Evolutionary conservation across 2,329 filamentous ascomycete species (phyloP), one percentile per base, ranked within the genome.

Genomic region (Monosporascus sp.): DNA sequence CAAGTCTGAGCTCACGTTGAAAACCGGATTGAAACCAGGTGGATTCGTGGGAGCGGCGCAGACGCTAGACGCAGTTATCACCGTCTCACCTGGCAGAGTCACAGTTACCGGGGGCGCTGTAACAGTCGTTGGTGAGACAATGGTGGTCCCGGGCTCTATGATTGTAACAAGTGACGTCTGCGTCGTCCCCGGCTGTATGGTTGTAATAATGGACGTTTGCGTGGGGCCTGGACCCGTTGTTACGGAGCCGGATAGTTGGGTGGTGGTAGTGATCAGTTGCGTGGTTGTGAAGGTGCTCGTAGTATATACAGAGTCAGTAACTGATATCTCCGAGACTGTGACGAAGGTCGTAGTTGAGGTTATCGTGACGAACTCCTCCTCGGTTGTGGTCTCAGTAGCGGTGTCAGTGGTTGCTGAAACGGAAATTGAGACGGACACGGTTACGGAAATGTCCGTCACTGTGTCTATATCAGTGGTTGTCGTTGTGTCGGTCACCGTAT

Each of bases 11-110:
- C 60, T 60, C 5, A 66, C 61, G 41, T 70, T 53, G 16, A 76
- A 68, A 1, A 57, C 14, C 61, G 41, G 8, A 57, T 50, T 36
- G 34, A 55, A 36, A 48, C 64, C 52, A 38, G 66, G 45, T 20
- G 50, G 52, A 27, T 75, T 74, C 2, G 75, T 75, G 2, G 79
- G 77, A 2, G 69, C 66, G 3, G 77, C 67, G 54, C 81, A 83
- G 5, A 49, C 38, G 46, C 37, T 52, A 22, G 34, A 17, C 20
- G 37, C 24, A 17, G 43, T 22, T 7, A 16, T 54, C 20, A 50
- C 48, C 26, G 54, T 53, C 31, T 53, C 50, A 3, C 52, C 52
- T 11, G 61, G 48, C 5, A 50, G 6, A 3, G 54, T 60, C n/a
- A 52, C 17, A 3, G 55, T 60, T 8, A 52, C 43, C 16, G 54